phyloP scores from a whole-genome alignment of 257 asterid genomes.

The Solanum bulbocastanum region DNA sequence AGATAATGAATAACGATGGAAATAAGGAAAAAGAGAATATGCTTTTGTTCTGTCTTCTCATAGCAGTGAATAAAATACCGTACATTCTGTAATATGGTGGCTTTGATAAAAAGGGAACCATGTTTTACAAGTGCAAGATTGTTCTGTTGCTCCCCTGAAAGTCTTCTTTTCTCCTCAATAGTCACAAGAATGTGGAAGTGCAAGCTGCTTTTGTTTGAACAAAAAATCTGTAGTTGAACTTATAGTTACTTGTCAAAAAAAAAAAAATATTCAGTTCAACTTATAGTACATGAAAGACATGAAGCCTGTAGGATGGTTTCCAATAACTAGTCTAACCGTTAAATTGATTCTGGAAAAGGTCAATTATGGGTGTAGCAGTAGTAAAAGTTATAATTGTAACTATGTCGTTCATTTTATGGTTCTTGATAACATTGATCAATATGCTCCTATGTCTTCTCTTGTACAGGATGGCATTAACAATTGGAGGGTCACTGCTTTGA shows the following conservation, averaged over 20 bases:
- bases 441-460: neutral
- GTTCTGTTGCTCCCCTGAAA: neutral
- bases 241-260: neutral
- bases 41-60: neutral
- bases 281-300: neutral
- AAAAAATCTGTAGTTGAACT: neutral
- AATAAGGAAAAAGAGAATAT: neutral
- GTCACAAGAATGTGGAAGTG: neutral
- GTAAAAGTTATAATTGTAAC: neutral
- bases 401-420: neutral
- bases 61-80: neutral
- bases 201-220: neutral
- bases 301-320: neutral
- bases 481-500: conserved; percentile 79
- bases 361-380: neutral
- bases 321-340: neutral
- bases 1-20: neutral
- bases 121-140: neutral
- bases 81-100: neutral
- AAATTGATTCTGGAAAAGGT: neutral
- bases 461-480: conserved; percentile 74
- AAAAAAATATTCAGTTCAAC: neutral
- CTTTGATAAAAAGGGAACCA: neutral
- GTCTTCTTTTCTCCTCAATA: neutral
- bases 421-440: neutral